Evolutionary conservation across 2,329 filamentous ascomycete genomes (phyloP).

Genomic region (Nigrospora osmanthi): DNA sequence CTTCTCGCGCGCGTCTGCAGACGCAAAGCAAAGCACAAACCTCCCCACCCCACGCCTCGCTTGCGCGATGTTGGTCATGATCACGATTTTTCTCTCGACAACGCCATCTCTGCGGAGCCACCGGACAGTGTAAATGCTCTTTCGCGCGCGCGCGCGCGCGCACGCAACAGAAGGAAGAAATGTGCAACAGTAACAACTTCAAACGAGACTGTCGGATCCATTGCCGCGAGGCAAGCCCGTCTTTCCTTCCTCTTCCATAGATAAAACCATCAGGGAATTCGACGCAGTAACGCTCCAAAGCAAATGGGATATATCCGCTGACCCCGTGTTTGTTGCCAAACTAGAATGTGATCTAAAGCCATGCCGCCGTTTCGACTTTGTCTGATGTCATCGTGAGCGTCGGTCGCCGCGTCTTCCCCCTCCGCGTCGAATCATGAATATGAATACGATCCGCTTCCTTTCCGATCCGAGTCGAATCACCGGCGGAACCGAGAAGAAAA

Average conservation of each 20-base stretch:
- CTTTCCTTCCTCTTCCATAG: neutral
- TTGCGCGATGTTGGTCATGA: neutral
- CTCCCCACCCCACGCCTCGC: neutral
- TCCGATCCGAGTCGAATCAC: neutral
- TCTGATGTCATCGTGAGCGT: neutral
- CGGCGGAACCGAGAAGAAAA: neutral
- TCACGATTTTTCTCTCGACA: neutral
- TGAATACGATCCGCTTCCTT: neutral
- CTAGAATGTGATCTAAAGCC: constrained; percentile 15
- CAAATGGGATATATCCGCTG: constrained; percentile 16
- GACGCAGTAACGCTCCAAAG: constrained; percentile 4
- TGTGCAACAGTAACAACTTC: neutral
- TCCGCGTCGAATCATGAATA: neutral
- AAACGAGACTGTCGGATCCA: neutral
- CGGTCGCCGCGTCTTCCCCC: too few relatives aligned
- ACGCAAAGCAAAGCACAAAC: too few relatives aligned
- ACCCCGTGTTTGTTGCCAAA: constrained; percentile 18
- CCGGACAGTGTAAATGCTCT: neutral
- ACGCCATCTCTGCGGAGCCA: neutral
- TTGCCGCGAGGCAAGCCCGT: constrained; percentile 3
- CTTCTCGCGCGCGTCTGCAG: too few relatives aligned
- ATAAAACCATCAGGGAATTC: constrained; percentile 1
- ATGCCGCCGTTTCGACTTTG: constrained; percentile 4
- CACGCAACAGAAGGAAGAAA: neutral
- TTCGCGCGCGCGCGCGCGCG: neutral